These are phyloP conservation scores for Cladochytrium replicatum DNA, from an alignment of 192 early-diverging fungal species.

Conservation along the genomic window DNA sequence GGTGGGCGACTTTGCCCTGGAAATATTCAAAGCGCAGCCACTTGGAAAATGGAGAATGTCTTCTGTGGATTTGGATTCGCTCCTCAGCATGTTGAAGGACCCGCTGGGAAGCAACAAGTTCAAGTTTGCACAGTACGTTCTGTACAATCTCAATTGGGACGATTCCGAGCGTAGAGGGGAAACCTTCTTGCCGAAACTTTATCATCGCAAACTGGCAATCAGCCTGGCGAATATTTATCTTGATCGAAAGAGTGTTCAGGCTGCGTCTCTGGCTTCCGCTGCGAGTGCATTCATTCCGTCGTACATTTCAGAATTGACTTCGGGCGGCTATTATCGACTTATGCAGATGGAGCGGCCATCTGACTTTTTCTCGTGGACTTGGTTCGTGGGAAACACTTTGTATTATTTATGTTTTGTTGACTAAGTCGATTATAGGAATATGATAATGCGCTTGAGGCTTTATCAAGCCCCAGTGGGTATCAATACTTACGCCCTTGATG, in stretches of 20 bases:
- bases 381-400: not conserved
- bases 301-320: not conserved
- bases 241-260: conserved; percentile 8
- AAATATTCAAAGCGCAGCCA: too few species aligned
- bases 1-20: too few species aligned
- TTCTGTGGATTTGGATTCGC: conserved; percentile 23
- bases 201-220: conserved; percentile 20
- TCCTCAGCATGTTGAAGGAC: conserved; percentile 24
- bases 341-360: conserved; percentile 25
- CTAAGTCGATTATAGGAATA: conserved; percentile 7
- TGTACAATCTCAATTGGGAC: conserved; percentile 21
- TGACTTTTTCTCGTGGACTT: conserved; percentile 4
- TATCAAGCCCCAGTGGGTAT: conserved; percentile 16
- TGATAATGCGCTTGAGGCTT: conserved; percentile 14
- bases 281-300: conserved; percentile 1
- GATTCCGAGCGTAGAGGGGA: not conserved
- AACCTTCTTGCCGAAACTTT: conserved; percentile 8
- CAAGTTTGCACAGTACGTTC: conserved; percentile 15
- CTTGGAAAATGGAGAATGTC: too few species aligned
- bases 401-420: conserved; percentile 1
- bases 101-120: conserved; percentile 21
- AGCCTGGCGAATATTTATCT: conserved; percentile 24
- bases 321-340: conserved; percentile 17
- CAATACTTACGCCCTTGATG: conserved; percentile 22
- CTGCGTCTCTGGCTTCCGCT: not conserved